A percentile compares a stretch with the other conserved stretches of the same genome.
phyloP scores from a whole-genome alignment of 192 early-diverging fungal species.

The Entomortierella beljakovae region DNA sequence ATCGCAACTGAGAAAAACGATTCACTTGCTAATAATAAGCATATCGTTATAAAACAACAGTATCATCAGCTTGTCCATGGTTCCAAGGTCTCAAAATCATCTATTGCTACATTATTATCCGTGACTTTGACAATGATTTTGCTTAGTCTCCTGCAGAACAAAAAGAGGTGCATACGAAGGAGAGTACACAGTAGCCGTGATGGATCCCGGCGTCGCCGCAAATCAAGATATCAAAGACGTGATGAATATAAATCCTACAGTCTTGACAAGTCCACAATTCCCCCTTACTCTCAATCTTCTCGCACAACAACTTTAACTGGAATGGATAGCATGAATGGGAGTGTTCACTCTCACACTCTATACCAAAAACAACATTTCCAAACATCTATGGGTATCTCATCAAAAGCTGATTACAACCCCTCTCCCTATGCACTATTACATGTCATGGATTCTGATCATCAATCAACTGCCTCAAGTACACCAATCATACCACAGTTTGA shows the following conservation, averaged over 20 bases:
- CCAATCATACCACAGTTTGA: slow-evolving; percentile 11
- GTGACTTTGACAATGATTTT: slow-evolving; percentile 44
- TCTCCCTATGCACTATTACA: not conserved
- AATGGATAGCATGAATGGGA: slow-evolving; percentile 18
- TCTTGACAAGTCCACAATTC: slow-evolving; percentile 12
- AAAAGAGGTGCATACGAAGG: slow-evolving; percentile 19
- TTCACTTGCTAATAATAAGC: not conserved
- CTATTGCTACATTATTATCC: slow-evolving; percentile 44
- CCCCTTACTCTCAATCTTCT: slow-evolving; percentile 11
- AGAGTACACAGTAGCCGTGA: slow-evolving; percentile 12
- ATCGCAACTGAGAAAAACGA: not conserved
- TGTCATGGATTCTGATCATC: slow-evolving; percentile 3
- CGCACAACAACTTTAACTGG: slow-evolving; percentile 6
- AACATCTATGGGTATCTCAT: too few species aligned
- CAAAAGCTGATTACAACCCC: slow-evolving; percentile 5
- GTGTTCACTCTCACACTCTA: slow-evolving; percentile 18
- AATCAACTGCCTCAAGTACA: slow-evolving; percentile 10
- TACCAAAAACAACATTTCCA: not conserved
- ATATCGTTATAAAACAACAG: not conserved
- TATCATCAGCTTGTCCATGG: not conserved
- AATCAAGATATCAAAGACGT: slow-evolving; percentile 2
- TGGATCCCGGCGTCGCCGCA: slow-evolving; percentile 7
- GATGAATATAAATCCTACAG: slow-evolving; percentile 27
- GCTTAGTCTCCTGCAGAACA: slow-evolving; percentile 49
- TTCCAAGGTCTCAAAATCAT: slow-evolving; percentile 26